Evolutionary conservation across 495 filamentous ascomycete species (phyloP).

Genomic region (Penicillium crystallinum): DNA sequence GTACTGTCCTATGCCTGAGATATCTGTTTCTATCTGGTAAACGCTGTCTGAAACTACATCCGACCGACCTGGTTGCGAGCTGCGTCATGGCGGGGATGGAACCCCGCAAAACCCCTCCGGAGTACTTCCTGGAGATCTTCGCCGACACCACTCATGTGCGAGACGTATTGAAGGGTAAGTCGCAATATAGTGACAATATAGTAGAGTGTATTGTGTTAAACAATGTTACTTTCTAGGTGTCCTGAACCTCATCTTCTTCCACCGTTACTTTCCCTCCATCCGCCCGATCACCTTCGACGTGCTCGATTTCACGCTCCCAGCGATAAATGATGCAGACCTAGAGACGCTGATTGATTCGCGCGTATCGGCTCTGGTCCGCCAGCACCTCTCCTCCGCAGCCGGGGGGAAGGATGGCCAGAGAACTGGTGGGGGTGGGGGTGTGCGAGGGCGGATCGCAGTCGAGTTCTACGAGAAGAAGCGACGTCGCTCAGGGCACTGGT

Average conservation of each 20-base stretch:
- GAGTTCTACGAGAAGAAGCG: conserved; percentile 94
- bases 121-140: conserved; percentile 81
- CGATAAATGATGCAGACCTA: conserved; percentile 81
- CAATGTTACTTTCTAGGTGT: conserved; percentile 54
- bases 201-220: neutral
- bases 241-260: conserved; percentile 97
- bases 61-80: conserved; percentile 8
- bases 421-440: conserved; percentile 35
- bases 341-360: conserved; percentile 90
- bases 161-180: conserved; percentile 83
- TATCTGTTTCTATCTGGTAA: neutral
- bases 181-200: too few species aligned
- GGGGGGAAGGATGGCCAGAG: conserved; percentile 45
- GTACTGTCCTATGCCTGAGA: neutral
- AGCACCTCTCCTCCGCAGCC: conserved; percentile 43
- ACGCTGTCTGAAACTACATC: neutral
- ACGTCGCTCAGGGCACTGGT: conserved; percentile 68
- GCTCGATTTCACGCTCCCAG: conserved; percentile 84
- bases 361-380: conserved; percentile 66
- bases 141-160: conserved; percentile 75
- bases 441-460: conserved; percentile 75
- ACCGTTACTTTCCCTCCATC: conserved; percentile 88
- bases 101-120: conserved; percentile 60
- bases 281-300: conserved; percentile 82
- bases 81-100: conserved; percentile 44